phyloP scores from a whole-genome alignment of 2,329 filamentous ascomycete genomes.

The Claviceps humidiphila region DNA sequence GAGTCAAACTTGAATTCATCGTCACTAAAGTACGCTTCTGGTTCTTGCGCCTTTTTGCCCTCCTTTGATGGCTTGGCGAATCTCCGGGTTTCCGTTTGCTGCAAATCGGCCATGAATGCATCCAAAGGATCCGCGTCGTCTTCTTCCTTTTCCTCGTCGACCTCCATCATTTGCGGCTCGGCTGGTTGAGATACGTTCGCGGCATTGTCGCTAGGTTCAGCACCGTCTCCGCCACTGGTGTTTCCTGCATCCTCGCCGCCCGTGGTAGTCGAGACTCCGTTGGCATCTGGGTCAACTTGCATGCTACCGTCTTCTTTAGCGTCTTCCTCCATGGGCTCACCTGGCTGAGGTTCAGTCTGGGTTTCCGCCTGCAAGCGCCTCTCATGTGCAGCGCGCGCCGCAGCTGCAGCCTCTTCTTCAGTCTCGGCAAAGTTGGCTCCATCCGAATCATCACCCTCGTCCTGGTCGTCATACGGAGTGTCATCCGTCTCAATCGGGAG shows the following conservation, averaged over 20 bases:
- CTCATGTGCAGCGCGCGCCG: conserved; percentile 73
- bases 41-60: conserved; percentile 48
- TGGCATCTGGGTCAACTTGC: conserved; percentile 11
- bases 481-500: conserved; percentile 53
- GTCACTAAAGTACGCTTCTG: conserved; percentile 79
- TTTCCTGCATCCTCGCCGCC: not conserved
- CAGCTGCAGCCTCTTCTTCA: conserved; percentile 79
- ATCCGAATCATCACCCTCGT: conserved; percentile 60
- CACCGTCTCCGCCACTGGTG: conserved; percentile 6
- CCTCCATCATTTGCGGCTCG: conserved; percentile 43
- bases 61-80: conserved; percentile 18
- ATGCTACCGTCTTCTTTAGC: conserved; percentile 10
- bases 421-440: conserved; percentile 65
- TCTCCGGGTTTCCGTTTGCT: conserved; percentile 37
- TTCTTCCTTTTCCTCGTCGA: conserved; percentile 49
- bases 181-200: not conserved
- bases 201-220: conserved; percentile 2
- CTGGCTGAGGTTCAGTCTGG: conserved; percentile 32
- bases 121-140: conserved; percentile 82
- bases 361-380: conserved; percentile 48
- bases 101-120: conserved; percentile 79
- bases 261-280: conserved; percentile 11
- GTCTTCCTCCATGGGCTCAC: conserved; percentile 25
- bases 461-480: conserved; percentile 47
- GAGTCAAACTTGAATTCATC: conserved; percentile 52